These are phyloP conservation scores for Nemania sp. DNA, from an alignment of 2,329 filamentous ascomycete species.

Conservation along the genomic window DNA sequence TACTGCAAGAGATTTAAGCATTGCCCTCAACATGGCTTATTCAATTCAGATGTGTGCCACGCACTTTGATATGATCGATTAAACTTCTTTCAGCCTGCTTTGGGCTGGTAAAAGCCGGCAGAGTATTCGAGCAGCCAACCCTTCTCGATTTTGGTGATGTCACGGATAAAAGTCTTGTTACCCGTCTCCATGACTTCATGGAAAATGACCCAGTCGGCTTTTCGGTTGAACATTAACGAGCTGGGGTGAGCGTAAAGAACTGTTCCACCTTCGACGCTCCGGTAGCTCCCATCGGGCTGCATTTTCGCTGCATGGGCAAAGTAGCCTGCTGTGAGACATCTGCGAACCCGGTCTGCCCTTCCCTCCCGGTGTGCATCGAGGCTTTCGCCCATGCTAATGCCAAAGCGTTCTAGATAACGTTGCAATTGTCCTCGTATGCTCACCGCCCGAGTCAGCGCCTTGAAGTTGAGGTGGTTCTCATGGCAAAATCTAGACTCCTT, in stretches of 20 bases:
- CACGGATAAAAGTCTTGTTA: conserved; percentile 85
- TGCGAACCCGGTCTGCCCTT: conserved; percentile 74
- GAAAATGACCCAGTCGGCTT: conserved; percentile 95
- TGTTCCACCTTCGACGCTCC: conserved; percentile 78
- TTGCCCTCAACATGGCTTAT: neutral
- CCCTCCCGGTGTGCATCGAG: conserved; percentile 47
- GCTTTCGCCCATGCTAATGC: conserved; percentile 69
- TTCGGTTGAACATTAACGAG: conserved; percentile 93
- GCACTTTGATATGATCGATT: neutral
- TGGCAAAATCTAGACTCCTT: conserved; percentile 87
- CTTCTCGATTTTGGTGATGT: conserved; percentile 93
- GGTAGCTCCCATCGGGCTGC: conserved; percentile 90
- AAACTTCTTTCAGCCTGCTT: conserved; percentile 30
- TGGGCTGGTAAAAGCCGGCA: conserved; percentile 76
- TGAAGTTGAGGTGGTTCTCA: conserved; percentile 85
- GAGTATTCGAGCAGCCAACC: conserved; percentile 90
- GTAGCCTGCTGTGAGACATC: conserved; percentile 86
- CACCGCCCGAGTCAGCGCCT: conserved; percentile 78
- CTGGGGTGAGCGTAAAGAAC: conserved; percentile 87
- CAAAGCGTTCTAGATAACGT: conserved; percentile 85
- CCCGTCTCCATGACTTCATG: conserved; percentile 90
- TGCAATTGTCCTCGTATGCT: conserved; percentile 86
- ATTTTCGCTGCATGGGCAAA: conserved; percentile 93
- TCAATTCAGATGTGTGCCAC: neutral
- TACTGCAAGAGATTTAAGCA: neutral